Percentiles rank a stretch among this genome's conserved stretches.
Conservation (phyloP, 192 early-diverging fungal genomes). For the Neocallimastix lanati region DNA sequence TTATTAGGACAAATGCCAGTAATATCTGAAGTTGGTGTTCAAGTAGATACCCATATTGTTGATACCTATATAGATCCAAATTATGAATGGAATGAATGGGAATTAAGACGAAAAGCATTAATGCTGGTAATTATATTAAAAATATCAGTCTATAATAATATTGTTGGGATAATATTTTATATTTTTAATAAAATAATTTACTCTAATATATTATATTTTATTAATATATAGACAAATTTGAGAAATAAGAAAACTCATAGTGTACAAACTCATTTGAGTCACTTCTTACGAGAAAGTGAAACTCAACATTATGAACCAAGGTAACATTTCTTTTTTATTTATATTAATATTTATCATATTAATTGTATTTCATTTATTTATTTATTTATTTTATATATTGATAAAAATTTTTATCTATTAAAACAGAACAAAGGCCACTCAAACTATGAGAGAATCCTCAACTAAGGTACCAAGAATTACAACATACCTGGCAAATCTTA, state of each 20-base stretch:
- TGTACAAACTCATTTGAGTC: slow-evolving; percentile 20
- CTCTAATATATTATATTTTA: background rate
- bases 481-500: slow-evolving; percentile 20
- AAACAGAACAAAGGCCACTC: slow-evolving; percentile 8
- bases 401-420: too few species aligned
- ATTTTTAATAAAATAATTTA: too few species aligned
- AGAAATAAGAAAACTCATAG: slow-evolving; percentile 32
- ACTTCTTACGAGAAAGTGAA: slow-evolving; percentile 28
- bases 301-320: slow-evolving; percentile 37
- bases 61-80: slow-evolving; percentile 23
- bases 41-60: slow-evolving; percentile 38
- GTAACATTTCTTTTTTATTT: background rate
- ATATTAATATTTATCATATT: background rate
- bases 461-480: slow-evolving; percentile 17
- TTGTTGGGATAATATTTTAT: too few species aligned
- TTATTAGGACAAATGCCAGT: slow-evolving; percentile 30
- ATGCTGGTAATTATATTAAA: slow-evolving; percentile 22
- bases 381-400: background rate
- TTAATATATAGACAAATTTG: slow-evolving; percentile 21
- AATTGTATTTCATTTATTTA: too few species aligned
- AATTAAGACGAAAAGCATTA: slow-evolving; percentile 23
- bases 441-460: slow-evolving; percentile 15
- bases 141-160: too few species aligned
- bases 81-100: slow-evolving; percentile 47
- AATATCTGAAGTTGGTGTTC: slow-evolving; percentile 28